These are phyloP conservation scores for Wickerhamia fluorescens DNA, from an alignment of 805 yeast genomes.

Conservation along the genomic window DNA sequence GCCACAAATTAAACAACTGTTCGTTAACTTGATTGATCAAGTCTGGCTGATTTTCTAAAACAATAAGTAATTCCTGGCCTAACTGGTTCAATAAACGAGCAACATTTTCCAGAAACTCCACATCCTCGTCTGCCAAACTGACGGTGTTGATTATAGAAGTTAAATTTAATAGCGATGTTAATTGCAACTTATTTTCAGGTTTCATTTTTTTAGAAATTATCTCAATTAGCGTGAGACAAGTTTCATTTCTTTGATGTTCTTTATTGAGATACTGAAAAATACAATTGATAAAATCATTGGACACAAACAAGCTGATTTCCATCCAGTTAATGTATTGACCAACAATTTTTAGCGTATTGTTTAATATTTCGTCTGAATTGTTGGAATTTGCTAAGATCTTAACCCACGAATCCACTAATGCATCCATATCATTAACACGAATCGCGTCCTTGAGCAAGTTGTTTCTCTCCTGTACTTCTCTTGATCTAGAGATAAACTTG, in stretches of 20 bases:
- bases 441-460: conserved; percentile 74
- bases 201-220: conserved; percentile 75
- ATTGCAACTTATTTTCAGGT: conserved; percentile 59
- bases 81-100: conserved; percentile 70
- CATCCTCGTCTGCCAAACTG: conserved; percentile 30
- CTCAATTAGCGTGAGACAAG: conserved; percentile 54
- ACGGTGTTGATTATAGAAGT: conserved; percentile 41
- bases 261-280: conserved; percentile 53
- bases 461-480: conserved; percentile 56
- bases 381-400: conserved; percentile 38
- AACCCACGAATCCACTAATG: conserved; percentile 63
- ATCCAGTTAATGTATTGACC: conserved; percentile 94
- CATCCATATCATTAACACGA: conserved; percentile 66
- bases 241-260: conserved; percentile 45
- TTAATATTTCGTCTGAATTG: conserved; percentile 40
- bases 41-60: conserved; percentile 45
- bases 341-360: conserved; percentile 53
- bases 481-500: conserved; percentile 68
- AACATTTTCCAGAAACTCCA: conserved; percentile 68
- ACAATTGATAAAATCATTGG: conserved; percentile 47
- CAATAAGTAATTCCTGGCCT: conserved; percentile 67
- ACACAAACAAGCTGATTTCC: conserved; percentile 68
- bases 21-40: conserved; percentile 31
- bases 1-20: conserved; percentile 27
- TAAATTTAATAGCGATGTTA: conserved; percentile 63